phyloP scores from a whole-genome alignment of 2,329 filamentous ascomycete species.

The Verticillium nubilum region DNA sequence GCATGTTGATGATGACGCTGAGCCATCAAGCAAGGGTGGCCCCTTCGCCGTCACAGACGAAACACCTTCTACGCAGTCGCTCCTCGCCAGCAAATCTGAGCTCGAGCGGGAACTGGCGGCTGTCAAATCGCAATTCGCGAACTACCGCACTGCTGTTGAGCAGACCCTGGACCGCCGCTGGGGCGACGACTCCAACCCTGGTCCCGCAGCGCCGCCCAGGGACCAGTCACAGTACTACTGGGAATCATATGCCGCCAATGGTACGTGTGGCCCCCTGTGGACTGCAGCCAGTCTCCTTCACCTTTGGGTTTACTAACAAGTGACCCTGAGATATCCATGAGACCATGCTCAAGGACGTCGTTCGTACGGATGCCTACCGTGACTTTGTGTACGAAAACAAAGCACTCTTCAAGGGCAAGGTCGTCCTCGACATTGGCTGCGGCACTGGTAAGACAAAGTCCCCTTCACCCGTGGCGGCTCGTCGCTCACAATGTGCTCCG shows the following conservation, averaged over 20 bases:
- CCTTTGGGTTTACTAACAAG: too few species aligned
- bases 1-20: conserved; percentile 33
- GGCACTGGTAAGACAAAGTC: conserved; percentile 48
- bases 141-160: conserved; percentile 60
- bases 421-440: conserved; percentile 87
- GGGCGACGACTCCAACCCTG: conserved; percentile 44
- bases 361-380: conserved; percentile 86
- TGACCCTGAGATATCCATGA: conserved; percentile 85
- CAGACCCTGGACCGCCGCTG: conserved; percentile 62
- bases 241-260: conserved; percentile 57
- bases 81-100: conserved; percentile 44
- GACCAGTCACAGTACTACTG: conserved; percentile 44
- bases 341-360: conserved; percentile 86
- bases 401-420: conserved; percentile 77
- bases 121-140: conserved; percentile 56
- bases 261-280: conserved; percentile 31
- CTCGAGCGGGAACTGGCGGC: conserved; percentile 57
- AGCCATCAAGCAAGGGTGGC: neutral
- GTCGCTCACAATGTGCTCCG: neutral
- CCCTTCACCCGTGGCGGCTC: neutral
- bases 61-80: conserved; percentile 23
- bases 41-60: conserved; percentile 6
- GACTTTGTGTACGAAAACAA: conserved; percentile 95
- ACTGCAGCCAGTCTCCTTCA: neutral
- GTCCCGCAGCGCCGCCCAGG: conserved; percentile 17